phyloP scores from a whole-genome alignment of 345 rosid species.

The Pistacia vera region DNA sequence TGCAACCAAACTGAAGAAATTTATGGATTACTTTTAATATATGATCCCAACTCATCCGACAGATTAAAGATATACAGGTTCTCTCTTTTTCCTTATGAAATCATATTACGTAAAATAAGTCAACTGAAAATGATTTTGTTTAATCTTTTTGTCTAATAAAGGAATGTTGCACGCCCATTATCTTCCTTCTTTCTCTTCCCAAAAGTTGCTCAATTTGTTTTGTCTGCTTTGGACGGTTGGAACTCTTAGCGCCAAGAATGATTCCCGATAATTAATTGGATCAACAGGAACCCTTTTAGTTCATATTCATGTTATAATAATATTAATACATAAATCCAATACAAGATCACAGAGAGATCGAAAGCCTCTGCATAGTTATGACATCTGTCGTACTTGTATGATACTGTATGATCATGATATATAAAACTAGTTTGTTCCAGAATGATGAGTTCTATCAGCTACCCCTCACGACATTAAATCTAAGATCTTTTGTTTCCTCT shows the following conservation, averaged over 20 bases:
- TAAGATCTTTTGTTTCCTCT: no score
- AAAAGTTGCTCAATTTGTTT: slow-evolving; percentile 8
- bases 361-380: no score
- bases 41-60: background rate
- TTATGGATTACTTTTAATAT: background rate
- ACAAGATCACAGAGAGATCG: no score
- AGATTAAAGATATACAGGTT: background rate
- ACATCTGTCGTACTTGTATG: no score
- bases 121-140: slow-evolving; percentile 7
- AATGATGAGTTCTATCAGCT: no score
- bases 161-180: background rate
- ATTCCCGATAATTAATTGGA: background rate
- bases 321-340: no score
- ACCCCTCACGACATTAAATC: no score
- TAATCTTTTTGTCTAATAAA: slow-evolving; percentile 8
- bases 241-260: background rate
- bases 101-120: background rate
- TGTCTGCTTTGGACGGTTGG: slow-evolving; percentile 3
- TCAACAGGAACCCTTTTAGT: background rate
- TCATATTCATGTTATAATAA: no score
- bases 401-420: no score
- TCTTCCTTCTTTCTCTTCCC: background rate
- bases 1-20: background rate
- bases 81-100: background rate
- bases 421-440: no score